Percentiles rank a stretch among this genome's conserved stretches.
Conservation (phyloP, 768 basidiomycete genomes). For the Panellus pusillus region DNA sequence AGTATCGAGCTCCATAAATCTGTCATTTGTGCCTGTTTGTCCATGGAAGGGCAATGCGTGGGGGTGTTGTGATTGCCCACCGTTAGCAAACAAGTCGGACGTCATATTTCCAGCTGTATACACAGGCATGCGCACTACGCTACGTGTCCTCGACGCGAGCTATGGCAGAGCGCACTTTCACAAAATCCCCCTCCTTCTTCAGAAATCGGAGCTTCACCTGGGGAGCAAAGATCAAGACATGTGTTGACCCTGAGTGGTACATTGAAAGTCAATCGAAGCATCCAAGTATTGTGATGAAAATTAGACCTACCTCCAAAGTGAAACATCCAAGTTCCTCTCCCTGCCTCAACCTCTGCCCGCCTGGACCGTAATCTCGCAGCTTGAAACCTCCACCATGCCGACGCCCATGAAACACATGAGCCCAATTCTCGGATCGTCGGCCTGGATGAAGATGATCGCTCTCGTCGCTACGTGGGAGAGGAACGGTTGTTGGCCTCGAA, state of each 20-base stretch:
- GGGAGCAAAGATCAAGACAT: neutral
- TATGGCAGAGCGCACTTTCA: neutral
- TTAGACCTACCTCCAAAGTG: neutral
- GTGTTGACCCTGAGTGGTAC: neutral
- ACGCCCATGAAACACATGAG: neutral
- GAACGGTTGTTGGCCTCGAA: neutral
- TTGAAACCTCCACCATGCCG: neutral
- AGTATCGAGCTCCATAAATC: constrained; percentile 95
- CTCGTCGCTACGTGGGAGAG: neutral
- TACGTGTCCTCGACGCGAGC: too few species aligned
- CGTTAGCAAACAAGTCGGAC: too few species aligned
- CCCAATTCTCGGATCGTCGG: neutral
- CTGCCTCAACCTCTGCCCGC: neutral
- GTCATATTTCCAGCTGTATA: too few species aligned
- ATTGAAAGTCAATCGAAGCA: too few species aligned
- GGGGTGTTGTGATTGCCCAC: too few species aligned
- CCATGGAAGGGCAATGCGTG: too few species aligned
- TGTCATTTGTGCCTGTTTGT: constrained; percentile 36
- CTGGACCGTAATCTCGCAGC: neutral
- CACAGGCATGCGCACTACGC: too few species aligned
- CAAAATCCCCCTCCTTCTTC: neutral
- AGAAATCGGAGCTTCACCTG: neutral
- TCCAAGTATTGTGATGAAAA: too few species aligned
- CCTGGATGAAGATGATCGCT: neutral
- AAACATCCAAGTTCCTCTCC: neutral